Conservation (phyloP, 2,329 filamentous ascomycete species). For the Phoma sp. region DNA sequence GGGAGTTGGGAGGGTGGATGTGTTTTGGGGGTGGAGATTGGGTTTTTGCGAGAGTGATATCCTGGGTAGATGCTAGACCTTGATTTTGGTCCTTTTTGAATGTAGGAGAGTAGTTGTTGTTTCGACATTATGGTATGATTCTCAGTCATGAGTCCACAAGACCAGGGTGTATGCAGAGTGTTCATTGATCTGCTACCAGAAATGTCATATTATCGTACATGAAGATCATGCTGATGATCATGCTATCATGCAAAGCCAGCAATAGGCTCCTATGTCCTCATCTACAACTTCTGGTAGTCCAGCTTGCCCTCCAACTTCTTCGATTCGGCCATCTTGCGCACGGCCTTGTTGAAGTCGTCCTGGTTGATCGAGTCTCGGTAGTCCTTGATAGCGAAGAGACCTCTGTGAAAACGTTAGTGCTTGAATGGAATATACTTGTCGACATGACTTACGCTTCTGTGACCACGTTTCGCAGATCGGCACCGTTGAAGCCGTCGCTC, state of each 20-base stretch:
- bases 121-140: too few relatives aligned
- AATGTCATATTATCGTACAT: constrained; percentile 35
- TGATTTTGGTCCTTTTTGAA: not conserved
- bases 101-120: not conserved
- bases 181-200: constrained; percentile 19
- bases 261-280: constrained; percentile 11
- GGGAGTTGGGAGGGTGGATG: not conserved
- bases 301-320: constrained; percentile 99
- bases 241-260: constrained; percentile 28
- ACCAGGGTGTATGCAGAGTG: constrained; percentile 3
- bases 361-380: constrained; percentile 96
- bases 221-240: constrained; percentile 22
- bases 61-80: constrained; percentile 3
- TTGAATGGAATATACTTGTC: not conserved
- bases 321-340: constrained; percentile 93
- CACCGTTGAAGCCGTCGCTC: constrained; percentile 97
- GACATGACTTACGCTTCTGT: constrained; percentile 84
- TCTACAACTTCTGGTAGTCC: constrained; percentile 92
- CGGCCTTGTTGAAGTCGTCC: constrained; percentile 99
- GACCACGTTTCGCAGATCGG: constrained; percentile 95
- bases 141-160: not conserved
- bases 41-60: constrained; percentile 6
- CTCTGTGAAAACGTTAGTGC: constrained; percentile 60
- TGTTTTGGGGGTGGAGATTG: not conserved
- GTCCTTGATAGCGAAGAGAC: constrained; percentile 97